Evolutionary conservation across 306 rosid species (phyloP).

Genomic region (Casuarina glauca): DNA sequence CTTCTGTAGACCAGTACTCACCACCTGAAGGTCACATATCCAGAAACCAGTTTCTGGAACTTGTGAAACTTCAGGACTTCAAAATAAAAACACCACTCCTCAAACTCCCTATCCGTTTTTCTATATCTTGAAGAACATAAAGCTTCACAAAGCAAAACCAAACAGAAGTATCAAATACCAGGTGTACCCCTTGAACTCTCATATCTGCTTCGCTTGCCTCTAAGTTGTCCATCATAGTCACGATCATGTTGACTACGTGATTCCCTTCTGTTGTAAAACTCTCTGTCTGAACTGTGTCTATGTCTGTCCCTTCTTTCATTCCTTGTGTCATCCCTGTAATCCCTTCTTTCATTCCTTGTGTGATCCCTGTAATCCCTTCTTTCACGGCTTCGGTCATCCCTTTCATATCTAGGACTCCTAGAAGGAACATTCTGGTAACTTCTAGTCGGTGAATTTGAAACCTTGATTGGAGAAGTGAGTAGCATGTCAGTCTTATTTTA

Average conservation of each 20-base stretch:
- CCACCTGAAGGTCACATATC: not conserved
- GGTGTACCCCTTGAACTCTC: constrained; percentile 80
- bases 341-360: constrained; percentile 63
- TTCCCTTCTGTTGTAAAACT: constrained; percentile 58
- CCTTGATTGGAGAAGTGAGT: constrained; percentile 42
- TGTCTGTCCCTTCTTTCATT: constrained; percentile 49
- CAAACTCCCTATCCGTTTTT: constrained; percentile 7
- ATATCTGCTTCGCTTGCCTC: constrained; percentile 60
- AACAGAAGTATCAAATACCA: constrained; percentile 42
- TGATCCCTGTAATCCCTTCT: constrained; percentile 55
- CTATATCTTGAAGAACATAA: constrained; percentile 14
- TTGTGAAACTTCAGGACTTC: not conserved
- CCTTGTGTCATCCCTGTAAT: constrained; percentile 47
- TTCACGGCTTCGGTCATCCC: constrained; percentile 49
- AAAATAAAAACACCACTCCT: not conserved
- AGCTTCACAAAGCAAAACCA: constrained; percentile 9
- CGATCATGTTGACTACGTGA: constrained; percentile 56
- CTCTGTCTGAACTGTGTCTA: constrained; percentile 40
- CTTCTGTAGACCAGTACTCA: not conserved
- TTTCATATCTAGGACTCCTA: constrained; percentile 49
- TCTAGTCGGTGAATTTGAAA: constrained; percentile 44
- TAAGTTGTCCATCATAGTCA: constrained; percentile 50
- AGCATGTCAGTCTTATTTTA: constrained; percentile 23
- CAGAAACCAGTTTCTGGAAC: not conserved
- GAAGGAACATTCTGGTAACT: constrained; percentile 30